These are phyloP conservation scores for Cercospora sp. DNA, from an alignment of 2,329 filamentous ascomycete species.

Conservation along the genomic window DNA sequence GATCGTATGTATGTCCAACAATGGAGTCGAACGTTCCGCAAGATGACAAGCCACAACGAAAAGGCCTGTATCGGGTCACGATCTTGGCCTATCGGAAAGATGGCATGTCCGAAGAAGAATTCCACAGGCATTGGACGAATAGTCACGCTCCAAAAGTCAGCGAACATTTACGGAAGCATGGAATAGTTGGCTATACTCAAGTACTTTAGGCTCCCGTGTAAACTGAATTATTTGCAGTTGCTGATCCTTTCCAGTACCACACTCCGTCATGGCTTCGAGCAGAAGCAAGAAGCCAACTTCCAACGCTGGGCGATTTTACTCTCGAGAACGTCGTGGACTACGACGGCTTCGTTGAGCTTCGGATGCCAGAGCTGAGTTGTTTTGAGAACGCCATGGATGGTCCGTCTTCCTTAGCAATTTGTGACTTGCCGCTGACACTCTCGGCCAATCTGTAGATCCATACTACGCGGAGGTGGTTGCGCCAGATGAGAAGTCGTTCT, in stretches of 20 bases:
- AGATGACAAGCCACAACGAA: background rate
- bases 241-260: constrained; percentile 7
- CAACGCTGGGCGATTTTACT: constrained; percentile 15
- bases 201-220: constrained; percentile 1
- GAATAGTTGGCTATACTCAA: constrained; percentile 23
- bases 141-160: constrained; percentile 24
- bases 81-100: constrained; percentile 19
- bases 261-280: constrained; percentile 18
- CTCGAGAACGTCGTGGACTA: constrained; percentile 17
- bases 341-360: constrained; percentile 20
- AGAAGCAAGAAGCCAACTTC: constrained; percentile 13
- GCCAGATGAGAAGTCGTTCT: constrained; percentile 24
- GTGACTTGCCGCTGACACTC: background rate
- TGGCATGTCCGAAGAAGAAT: constrained; percentile 23
- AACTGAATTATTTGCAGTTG: background rate
- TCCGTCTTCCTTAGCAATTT: background rate
- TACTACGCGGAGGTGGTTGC: constrained; percentile 23
- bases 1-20: background rate
- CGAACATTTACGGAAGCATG: constrained; percentile 21
- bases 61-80: constrained; percentile 20
- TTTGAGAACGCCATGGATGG: constrained; percentile 22
- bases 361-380: constrained; percentile 21
- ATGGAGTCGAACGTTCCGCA: background rate
- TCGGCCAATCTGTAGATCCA: constrained; percentile 7
- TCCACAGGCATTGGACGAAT: constrained; percentile 25